phyloP scores from a whole-genome alignment of 2,329 filamentous ascomycete genomes.

The Rosellinia necatrix region DNA sequence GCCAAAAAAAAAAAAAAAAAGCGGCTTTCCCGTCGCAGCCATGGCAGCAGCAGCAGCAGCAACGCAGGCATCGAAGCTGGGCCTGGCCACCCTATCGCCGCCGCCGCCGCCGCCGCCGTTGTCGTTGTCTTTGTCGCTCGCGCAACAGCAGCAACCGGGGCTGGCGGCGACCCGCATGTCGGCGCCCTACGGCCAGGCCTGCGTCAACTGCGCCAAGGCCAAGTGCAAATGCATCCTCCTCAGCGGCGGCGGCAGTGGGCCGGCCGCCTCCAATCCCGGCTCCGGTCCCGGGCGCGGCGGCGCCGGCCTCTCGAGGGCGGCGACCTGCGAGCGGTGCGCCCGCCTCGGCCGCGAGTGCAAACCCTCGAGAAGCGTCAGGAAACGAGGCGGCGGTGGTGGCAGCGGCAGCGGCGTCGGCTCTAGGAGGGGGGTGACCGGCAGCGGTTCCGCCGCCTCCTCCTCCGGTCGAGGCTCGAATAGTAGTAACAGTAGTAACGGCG shows the following conservation, averaged over 20 bases:
- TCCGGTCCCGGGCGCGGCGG: too few relatives aligned
- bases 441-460: conserved; percentile 8
- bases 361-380: conserved; percentile 44
- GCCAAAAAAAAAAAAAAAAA: too few relatives aligned
- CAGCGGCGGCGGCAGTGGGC: too few relatives aligned
- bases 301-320: conserved; percentile 7
- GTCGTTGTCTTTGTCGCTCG: too few relatives aligned
- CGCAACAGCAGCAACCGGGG: conserved; percentile 7
- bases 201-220: conserved; percentile 48
- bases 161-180: conserved; percentile 32
- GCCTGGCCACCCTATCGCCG: too few relatives aligned
- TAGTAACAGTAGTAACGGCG: too few relatives aligned
- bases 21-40: conserved; percentile 2
- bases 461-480: not conserved
- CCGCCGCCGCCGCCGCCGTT: too few relatives aligned
- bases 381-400: too few relatives aligned
- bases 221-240: conserved; percentile 52
- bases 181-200: conserved; percentile 49
- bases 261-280: conserved; percentile 18
- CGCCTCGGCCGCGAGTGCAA: conserved; percentile 48
- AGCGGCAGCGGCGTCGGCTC: conserved; percentile 21
- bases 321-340: conserved; percentile 46
- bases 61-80: too few relatives aligned
- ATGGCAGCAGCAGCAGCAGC: conserved; percentile 18
- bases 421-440: conserved; percentile 1